phyloP scores from a whole-genome alignment of 768 basidiomycete genomes.

The Dioszegia hungarica region DNA sequence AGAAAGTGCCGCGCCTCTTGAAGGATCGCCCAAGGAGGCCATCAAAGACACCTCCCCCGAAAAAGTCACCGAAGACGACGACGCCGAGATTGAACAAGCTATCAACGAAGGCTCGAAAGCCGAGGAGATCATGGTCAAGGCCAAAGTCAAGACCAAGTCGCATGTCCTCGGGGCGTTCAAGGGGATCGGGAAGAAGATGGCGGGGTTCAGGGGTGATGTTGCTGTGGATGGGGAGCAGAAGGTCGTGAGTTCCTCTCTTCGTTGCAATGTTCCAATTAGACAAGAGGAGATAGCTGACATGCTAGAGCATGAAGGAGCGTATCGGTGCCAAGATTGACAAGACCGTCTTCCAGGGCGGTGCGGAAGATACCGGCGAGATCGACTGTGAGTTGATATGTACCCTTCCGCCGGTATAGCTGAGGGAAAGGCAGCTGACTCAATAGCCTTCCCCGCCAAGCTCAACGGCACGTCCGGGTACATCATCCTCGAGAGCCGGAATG shows the following conservation, averaged over 20 bases:
- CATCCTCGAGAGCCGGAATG: constrained; percentile 37
- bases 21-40: constrained; percentile 45
- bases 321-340: constrained; percentile 49
- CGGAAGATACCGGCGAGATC: constrained; percentile 46
- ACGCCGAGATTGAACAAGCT: constrained; percentile 38
- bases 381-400: constrained; percentile 35
- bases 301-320: constrained; percentile 17
- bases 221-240: constrained; percentile 48
- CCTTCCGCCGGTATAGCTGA: too few species aligned
- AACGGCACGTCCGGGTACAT: constrained; percentile 48
- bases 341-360: constrained; percentile 40
- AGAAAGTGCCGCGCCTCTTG: constrained; percentile 42
- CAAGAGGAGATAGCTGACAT: not conserved
- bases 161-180: constrained; percentile 46
- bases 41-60: constrained; percentile 43
- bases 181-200: constrained; percentile 48
- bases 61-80: constrained; percentile 37
- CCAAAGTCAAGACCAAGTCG: constrained; percentile 44
- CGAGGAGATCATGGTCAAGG: constrained; percentile 36
- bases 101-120: constrained; percentile 44
- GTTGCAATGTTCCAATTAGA: not conserved
- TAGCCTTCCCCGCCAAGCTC: constrained; percentile 50
- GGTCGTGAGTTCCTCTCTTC: constrained; percentile 31
- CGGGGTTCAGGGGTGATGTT: constrained; percentile 49
- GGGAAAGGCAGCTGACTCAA: not conserved